These are phyloP conservation scores for Leptographium radiaticola DNA, from an alignment of 2,329 filamentous ascomycete species.

Conservation along the genomic window DNA sequence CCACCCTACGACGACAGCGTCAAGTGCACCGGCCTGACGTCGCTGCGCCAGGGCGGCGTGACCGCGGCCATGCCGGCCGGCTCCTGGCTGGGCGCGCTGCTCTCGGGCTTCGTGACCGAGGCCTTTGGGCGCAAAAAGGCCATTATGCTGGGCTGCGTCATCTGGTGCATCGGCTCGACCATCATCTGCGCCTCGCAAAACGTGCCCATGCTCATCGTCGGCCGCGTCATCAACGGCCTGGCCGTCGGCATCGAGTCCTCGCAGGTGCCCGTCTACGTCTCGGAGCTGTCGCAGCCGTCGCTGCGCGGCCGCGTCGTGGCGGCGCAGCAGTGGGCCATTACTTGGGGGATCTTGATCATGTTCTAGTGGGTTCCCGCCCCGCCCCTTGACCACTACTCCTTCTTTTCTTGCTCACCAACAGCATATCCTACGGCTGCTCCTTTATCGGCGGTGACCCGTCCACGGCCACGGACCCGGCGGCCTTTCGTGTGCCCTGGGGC, in stretches of 20 bases:
- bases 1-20: conserved; percentile 2
- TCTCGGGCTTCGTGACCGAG: conserved; percentile 47
- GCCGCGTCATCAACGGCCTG: conserved; percentile 58
- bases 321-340: conserved; percentile 25
- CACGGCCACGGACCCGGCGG: conserved; percentile 20
- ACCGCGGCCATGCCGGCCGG: conserved; percentile 59
- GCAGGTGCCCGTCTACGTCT: conserved; percentile 59
- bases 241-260: conserved; percentile 61
- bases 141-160: conserved; percentile 34
- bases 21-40: conserved; percentile 4
- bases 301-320: conserved; percentile 29
- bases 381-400: background rate
- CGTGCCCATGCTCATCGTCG: conserved; percentile 47
- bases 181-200: conserved; percentile 31
- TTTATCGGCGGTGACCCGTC: conserved; percentile 18
- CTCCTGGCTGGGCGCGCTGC: conserved; percentile 51
- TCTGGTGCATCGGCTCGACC: conserved; percentile 40
- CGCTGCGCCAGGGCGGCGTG: conserved; percentile 43
- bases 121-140: conserved; percentile 32
- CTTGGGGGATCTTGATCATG: conserved; percentile 30
- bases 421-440: conserved; percentile 31
- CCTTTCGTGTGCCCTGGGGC: conserved; percentile 38
- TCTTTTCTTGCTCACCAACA: background rate
- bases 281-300: conserved; percentile 43
- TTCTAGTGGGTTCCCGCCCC: conserved; percentile 19